phyloP scores from a whole-genome alignment of 495 filamentous ascomycete species.

The Aspergillus saccharolyticus region DNA sequence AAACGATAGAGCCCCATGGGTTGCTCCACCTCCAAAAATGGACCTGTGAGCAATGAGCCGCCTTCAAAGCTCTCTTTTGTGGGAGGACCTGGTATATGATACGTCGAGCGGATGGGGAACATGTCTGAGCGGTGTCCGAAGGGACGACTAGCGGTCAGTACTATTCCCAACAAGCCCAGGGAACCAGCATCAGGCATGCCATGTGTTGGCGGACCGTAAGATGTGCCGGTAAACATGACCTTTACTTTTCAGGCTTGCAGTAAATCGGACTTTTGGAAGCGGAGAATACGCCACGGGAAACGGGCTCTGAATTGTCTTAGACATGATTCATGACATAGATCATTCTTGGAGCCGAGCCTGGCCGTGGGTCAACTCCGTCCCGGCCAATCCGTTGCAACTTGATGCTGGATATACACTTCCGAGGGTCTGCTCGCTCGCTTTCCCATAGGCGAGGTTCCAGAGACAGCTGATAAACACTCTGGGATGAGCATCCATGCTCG shows the following conservation, averaged over 20 bases:
- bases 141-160: background rate
- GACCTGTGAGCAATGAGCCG: background rate
- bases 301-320: background rate
- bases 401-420: background rate
- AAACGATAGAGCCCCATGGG: background rate
- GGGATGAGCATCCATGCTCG: background rate
- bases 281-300: background rate
- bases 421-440: background rate
- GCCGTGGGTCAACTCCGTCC: too few species aligned
- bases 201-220: background rate
- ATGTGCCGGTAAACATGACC: background rate
- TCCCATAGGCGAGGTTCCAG: background rate
- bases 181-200: background rate
- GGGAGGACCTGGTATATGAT: background rate
- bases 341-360: background rate
- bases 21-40: background rate
- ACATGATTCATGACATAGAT: background rate
- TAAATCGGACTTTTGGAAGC: background rate
- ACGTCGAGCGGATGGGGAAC: background rate
- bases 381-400: background rate
- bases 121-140: slow-evolving; percentile 2
- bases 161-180: background rate
- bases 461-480: background rate
- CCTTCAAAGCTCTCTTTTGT: background rate
- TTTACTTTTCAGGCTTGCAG: background rate